Percentiles rank a stretch among this genome's conserved stretches.
phyloP scores from a whole-genome alignment of 2,329 filamentous ascomycete species.

The Lasiodiplodia sp. region DNA sequence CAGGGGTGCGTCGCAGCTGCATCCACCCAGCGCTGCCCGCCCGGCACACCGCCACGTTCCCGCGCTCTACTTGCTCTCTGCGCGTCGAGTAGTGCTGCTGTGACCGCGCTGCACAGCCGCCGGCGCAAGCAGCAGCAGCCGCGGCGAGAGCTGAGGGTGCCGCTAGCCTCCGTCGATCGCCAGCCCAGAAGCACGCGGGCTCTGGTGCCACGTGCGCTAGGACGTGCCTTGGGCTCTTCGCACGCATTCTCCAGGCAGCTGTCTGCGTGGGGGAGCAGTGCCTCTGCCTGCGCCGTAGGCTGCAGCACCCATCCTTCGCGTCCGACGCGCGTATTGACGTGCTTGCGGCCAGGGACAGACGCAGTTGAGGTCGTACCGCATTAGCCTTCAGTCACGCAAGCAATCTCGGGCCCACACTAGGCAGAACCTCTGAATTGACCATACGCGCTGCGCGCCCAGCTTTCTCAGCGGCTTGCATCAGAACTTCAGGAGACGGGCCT shows the following conservation, averaged over 20 bases:
- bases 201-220: slow-evolving; percentile 10
- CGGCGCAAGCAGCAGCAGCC: neutral
- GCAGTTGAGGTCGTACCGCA: slow-evolving; percentile 1
- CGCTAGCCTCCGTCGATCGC: slow-evolving; percentile 1
- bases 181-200: slow-evolving; percentile 10
- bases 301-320: neutral
- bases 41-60: slow-evolving; percentile 18
- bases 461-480: slow-evolving; percentile 18
- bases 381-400: slow-evolving; percentile 2
- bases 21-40: neutral
- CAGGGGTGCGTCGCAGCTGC: slow-evolving; percentile 12
- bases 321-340: neutral
- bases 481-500: neutral
- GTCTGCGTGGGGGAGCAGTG: slow-evolving; percentile 1
- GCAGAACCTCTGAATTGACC: neutral
- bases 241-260: slow-evolving; percentile 1
- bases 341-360: neutral
- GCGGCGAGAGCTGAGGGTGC: neutral
- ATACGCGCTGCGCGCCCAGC: neutral
- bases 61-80: slow-evolving; percentile 1
- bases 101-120: neutral
- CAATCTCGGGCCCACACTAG: neutral
- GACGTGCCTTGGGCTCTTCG: neutral
- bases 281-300: neutral
- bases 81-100: neutral